A percentile compares a stretch with the other conserved stretches of the same genome.
These are phyloP conservation scores for Ploettnerulaceae sp. DNA, from an alignment of 2,329 filamentous ascomycete species.

Conservation along the genomic window DNA sequence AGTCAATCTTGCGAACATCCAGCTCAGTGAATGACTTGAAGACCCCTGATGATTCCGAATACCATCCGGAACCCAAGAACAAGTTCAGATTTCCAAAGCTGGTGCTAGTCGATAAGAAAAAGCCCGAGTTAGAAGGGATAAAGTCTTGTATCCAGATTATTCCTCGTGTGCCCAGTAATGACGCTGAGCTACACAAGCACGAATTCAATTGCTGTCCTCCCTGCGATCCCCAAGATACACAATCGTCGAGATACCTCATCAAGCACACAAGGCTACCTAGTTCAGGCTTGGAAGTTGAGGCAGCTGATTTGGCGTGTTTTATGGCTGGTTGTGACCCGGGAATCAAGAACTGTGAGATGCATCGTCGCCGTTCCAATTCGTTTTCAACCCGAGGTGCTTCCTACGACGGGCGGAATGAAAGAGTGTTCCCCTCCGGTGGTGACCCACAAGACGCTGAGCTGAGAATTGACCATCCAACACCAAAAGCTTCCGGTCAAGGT, in stretches of 20 bases:
- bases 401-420: neutral
- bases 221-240: conserved; percentile 18
- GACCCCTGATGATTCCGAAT: neutral
- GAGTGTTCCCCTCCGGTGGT: neutral
- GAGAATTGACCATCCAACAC: too few relatives aligned
- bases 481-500: neutral
- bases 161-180: conserved; percentile 18
- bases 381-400: neutral
- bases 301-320: conserved; percentile 26
- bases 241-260: conserved; percentile 20
- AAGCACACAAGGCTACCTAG: conserved; percentile 9
- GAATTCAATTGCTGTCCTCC: conserved; percentile 23
- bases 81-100: conserved; percentile 25
- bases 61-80: conserved; percentile 13
- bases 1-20: conserved; percentile 4
- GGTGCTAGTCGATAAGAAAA: conserved; percentile 24
- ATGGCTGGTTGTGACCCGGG: conserved; percentile 23
- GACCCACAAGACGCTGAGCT: neutral
- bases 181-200: conserved; percentile 20
- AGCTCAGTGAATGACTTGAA: conserved; percentile 11
- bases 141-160: conserved; percentile 24
- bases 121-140: conserved; percentile 10
- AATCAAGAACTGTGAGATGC: conserved; percentile 17
- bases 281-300: conserved; percentile 13
- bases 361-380: conserved; percentile 11